Conservation (phyloP, 805 yeast species). For the Kluyveromyces wickerhamii region DNA sequence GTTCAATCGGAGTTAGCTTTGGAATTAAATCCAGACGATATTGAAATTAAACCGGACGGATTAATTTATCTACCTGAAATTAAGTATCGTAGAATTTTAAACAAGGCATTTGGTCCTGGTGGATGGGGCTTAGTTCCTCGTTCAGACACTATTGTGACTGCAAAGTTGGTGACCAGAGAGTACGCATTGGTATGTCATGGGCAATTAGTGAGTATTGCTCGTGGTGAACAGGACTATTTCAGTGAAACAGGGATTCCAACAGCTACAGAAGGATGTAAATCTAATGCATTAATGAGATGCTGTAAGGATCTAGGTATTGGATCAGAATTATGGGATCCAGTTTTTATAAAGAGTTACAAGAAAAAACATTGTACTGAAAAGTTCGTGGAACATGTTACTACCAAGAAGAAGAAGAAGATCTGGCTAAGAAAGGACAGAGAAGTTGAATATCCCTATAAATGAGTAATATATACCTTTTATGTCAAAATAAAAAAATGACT, state of each 20-base stretch:
- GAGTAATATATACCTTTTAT: slow-evolving; percentile 5
- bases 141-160: slow-evolving; percentile 71
- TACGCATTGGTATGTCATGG: slow-evolving; percentile 85
- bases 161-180: slow-evolving; percentile 74
- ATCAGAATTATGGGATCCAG: slow-evolving; percentile 95
- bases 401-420: slow-evolving; percentile 79
- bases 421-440: slow-evolving; percentile 85
- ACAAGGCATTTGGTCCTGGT: slow-evolving; percentile 94
- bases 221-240: slow-evolving; percentile 95
- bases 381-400: slow-evolving; percentile 75
- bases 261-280: slow-evolving; percentile 94
- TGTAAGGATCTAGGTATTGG: slow-evolving; percentile 97
- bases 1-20: slow-evolving; percentile 54
- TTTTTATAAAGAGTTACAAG: slow-evolving; percentile 68
- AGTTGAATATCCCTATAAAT: slow-evolving; percentile 80
- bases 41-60: slow-evolving; percentile 96
- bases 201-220: slow-evolving; percentile 78
- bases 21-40: slow-evolving; percentile 58
- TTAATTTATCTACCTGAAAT: slow-evolving; percentile 88
- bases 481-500: no score
- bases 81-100: slow-evolving; percentile 83
- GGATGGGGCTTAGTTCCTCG: slow-evolving; percentile 98
- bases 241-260: slow-evolving; percentile 83
- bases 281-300: slow-evolving; percentile 95
- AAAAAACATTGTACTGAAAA: slow-evolving; percentile 64